phyloP scores from a whole-genome alignment of 108 stramenopile species.

The Pseudonitzschia multistriata region DNA sequence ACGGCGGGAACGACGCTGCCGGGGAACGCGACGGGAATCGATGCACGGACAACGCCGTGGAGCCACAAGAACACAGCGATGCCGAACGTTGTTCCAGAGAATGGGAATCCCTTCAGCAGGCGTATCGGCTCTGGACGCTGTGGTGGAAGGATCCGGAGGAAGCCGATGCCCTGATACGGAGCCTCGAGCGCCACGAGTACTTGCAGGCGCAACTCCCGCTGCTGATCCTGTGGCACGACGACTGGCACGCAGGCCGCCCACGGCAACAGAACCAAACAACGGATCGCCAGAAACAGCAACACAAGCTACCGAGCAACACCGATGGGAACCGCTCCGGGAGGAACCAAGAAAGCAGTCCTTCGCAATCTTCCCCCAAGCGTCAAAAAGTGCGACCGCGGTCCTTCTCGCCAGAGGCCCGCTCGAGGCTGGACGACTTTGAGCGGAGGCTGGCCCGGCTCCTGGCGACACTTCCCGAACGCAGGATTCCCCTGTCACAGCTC shows the following conservation, averaged over 20 bases:
- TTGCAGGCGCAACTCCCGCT: slow-evolving; percentile 1
- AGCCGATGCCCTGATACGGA: slow-evolving; percentile 21
- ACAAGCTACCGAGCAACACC: slow-evolving; percentile 8
- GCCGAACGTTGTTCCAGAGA: not conserved
- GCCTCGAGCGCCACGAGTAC: slow-evolving; percentile 9
- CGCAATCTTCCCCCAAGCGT: not conserved
- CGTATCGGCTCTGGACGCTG: slow-evolving; percentile 15
- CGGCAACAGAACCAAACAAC: not conserved
- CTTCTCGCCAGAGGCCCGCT: not conserved
- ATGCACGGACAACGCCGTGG: not conserved
- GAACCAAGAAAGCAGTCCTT: not conserved
- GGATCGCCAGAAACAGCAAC: slow-evolving; percentile 1
- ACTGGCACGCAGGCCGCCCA: slow-evolving; percentile 14
- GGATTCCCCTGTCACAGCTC: slow-evolving; percentile 22
- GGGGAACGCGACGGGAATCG: not conserved
- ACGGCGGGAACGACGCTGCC: not conserved
- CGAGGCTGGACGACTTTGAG: slow-evolving; percentile 16
- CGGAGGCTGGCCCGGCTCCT: slow-evolving; percentile 12
- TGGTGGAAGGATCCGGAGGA: slow-evolving; percentile 28
- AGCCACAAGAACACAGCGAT: not conserved
- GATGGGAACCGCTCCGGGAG: not conserved
- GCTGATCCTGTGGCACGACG: slow-evolving; percentile 3
- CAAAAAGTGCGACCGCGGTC: not conserved
- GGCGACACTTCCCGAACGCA: not conserved
- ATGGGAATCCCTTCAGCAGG: slow-evolving; percentile 27